Evolutionary conservation across 1,284 basidiomycete genomes (phyloP).

Genomic region (Phenoliferia sp.): DNA sequence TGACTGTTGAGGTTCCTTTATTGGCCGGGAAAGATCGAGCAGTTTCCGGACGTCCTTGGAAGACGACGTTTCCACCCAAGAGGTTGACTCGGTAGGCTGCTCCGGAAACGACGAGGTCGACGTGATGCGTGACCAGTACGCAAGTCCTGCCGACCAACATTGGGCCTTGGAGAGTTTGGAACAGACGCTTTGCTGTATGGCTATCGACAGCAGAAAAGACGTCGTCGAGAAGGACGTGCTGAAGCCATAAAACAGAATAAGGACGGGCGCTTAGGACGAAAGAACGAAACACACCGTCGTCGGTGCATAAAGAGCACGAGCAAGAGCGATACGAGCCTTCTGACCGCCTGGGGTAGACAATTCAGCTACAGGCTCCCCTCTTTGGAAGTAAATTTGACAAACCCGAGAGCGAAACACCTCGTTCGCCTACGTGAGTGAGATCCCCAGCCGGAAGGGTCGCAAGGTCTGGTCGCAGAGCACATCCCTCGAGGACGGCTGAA

Average conservation of each 20-base stretch:
- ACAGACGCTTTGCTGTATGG: slow-evolving; percentile 48
- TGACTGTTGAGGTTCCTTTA: background rate
- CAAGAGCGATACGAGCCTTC: slow-evolving; percentile 61
- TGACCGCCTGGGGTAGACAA: slow-evolving; percentile 38
- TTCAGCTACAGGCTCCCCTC: too few relatives aligned
- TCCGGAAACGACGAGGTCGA: slow-evolving; percentile 44
- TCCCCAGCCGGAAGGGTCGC: slow-evolving; percentile 89
- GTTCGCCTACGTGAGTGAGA: slow-evolving; percentile 47
- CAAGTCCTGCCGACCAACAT: slow-evolving; percentile 65
- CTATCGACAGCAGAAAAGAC: slow-evolving; percentile 85
- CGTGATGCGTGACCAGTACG: slow-evolving; percentile 84
- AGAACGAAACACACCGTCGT: slow-evolving; percentile 57
- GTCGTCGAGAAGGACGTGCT: slow-evolving; percentile 80
- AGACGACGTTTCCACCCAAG: slow-evolving; percentile 74
- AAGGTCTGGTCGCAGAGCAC: slow-evolving; percentile 71
- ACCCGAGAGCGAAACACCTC: slow-evolving; percentile 72
- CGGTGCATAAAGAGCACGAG: slow-evolving; percentile 74
- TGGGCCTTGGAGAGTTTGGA: slow-evolving; percentile 42
- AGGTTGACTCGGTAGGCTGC: slow-evolving; percentile 55
- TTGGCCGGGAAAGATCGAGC: background rate
- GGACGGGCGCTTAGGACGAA: background rate
- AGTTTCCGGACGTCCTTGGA: slow-evolving; percentile 50
- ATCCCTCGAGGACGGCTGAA: slow-evolving; percentile 66
- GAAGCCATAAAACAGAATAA: background rate
- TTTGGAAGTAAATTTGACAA: too few relatives aligned